These are phyloP conservation scores for Phyllostachys edulis DNA, from an alignment of 176 grass and related monocot species.

Conservation along the genomic window DNA sequence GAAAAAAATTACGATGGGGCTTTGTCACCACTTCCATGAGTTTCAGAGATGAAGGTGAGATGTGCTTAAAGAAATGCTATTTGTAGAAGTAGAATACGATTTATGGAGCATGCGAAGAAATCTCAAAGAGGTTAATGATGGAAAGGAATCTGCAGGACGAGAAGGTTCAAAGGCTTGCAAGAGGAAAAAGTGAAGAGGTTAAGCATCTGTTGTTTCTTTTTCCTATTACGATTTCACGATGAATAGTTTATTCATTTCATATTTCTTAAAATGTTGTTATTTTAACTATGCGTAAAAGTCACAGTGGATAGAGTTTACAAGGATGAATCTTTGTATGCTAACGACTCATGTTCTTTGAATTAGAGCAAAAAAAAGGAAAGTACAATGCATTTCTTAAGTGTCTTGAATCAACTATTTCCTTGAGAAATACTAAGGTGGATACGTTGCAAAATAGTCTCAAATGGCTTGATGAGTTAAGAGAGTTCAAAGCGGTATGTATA, in stretches of 20 bases:
- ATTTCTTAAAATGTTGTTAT: conserved; percentile 24
- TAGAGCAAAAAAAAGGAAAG: conserved; percentile 60
- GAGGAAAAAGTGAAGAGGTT: conserved; percentile 79
- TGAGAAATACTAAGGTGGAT: conserved; percentile 71
- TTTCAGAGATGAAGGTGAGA: no score
- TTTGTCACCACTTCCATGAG: no score
- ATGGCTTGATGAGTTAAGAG: conserved; percentile 86
- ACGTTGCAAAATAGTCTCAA: conserved; percentile 70
- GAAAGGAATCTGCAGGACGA: conserved; percentile 89
- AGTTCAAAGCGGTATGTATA: conserved; percentile 84
- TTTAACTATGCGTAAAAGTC: conserved; percentile 51
- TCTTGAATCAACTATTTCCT: conserved; percentile 62
- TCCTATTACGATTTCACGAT: not conserved
- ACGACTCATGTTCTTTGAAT: conserved; percentile 53
- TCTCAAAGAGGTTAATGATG: conserved; percentile 45
- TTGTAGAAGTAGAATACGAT: no score
- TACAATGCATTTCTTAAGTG: conserved; percentile 41
- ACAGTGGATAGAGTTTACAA: conserved; percentile 47
- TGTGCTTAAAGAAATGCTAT: no score
- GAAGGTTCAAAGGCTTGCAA: conserved; percentile 77
- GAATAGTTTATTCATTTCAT: conserved; percentile 5
- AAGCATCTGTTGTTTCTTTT: not conserved
- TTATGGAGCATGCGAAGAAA: no score
- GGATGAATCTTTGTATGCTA: conserved; percentile 67
- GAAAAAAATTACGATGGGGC: no score